Conservation (phyloP, 257 asterid species). For the Jacaranda mimosifolia region DNA sequence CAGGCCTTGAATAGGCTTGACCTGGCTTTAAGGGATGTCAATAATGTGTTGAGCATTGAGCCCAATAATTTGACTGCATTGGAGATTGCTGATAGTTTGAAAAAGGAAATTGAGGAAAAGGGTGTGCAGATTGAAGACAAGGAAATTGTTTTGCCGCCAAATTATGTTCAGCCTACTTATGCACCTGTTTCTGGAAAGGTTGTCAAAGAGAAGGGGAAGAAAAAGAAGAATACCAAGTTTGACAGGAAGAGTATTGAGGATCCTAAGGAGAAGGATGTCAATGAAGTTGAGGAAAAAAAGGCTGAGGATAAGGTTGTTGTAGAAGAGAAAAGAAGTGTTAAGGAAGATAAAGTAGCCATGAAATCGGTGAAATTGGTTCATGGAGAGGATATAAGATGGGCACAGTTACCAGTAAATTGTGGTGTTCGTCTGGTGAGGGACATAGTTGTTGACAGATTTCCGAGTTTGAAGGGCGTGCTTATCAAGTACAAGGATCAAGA, state of each 20-base stretch:
- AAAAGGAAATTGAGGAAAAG: conserved; percentile 54
- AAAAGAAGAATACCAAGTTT: conserved; percentile 61
- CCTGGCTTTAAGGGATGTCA: conserved; percentile 80
- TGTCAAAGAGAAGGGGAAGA: conserved; percentile 62
- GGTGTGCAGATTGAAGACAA: conserved; percentile 63
- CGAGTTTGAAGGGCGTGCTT: conserved; percentile 79
- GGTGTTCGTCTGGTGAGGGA: conserved; percentile 73
- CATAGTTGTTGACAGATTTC: conserved; percentile 73
- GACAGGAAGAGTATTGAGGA: conserved; percentile 54
- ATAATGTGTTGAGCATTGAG: conserved; percentile 73
- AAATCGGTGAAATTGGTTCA: conserved; percentile 77
- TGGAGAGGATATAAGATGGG: conserved; percentile 92
- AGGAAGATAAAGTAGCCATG: conserved; percentile 68
- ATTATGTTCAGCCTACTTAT: conserved; percentile 48
- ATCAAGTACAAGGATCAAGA: conserved; percentile 91
- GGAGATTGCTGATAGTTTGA: conserved; percentile 72
- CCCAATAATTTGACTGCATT: conserved; percentile 80
- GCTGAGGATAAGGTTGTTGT: conserved; percentile 77
- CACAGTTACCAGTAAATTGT: conserved; percentile 76
- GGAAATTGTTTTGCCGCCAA: conserved; percentile 56
- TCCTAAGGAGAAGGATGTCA: conserved; percentile 56
- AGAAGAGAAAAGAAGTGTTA: conserved; percentile 70
- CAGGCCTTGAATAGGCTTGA: conserved; percentile 81
- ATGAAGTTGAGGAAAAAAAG: conserved; percentile 60
- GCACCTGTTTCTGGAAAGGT: conserved; percentile 44